phyloP scores from a whole-genome alignment of 2,329 filamentous ascomycete species.

The Claviceps citrina region DNA sequence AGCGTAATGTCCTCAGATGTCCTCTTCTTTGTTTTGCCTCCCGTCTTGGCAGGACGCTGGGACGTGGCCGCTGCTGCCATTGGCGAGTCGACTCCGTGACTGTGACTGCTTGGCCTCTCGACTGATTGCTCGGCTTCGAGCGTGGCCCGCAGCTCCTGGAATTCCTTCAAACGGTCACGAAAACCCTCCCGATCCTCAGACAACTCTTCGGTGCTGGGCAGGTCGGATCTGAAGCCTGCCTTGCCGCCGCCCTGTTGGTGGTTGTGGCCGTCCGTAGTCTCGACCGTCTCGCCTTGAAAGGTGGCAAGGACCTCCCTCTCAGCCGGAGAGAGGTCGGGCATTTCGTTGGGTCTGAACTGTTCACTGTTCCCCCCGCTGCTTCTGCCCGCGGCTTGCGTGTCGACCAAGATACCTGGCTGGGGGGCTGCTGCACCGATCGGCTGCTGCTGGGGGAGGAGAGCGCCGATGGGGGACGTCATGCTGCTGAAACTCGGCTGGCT shows the following conservation, averaged over 20 bases:
- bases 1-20: slow-evolving; percentile 26
- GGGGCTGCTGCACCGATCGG: slow-evolving; percentile 19
- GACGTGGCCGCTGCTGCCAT: slow-evolving; percentile 1
- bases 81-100: neutral
- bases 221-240: slow-evolving; percentile 25
- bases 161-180: slow-evolving; percentile 64
- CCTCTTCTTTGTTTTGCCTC: slow-evolving; percentile 20
- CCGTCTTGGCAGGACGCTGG: slow-evolving; percentile 5
- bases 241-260: slow-evolving; percentile 14
- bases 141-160: slow-evolving; percentile 62
- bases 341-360: slow-evolving; percentile 54
- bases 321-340: slow-evolving; percentile 45
- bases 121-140: slow-evolving; percentile 41
- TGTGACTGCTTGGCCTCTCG: neutral
- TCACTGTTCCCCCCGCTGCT: slow-evolving; percentile 25
- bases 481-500: slow-evolving; percentile 94
- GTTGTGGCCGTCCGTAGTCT: slow-evolving; percentile 2
- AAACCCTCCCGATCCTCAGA: slow-evolving; percentile 42
- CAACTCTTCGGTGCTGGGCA: slow-evolving; percentile 36
- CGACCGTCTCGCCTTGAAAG: slow-evolving; percentile 10
- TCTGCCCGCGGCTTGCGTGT: slow-evolving; percentile 28
- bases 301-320: slow-evolving; percentile 39
- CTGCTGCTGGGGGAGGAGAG: slow-evolving; percentile 29
- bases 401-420: slow-evolving; percentile 50
- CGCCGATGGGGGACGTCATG: slow-evolving; percentile 71